Conservation (phyloP, 2,329 filamentous ascomycete species). For the Epichloe bromicola region DNA sequence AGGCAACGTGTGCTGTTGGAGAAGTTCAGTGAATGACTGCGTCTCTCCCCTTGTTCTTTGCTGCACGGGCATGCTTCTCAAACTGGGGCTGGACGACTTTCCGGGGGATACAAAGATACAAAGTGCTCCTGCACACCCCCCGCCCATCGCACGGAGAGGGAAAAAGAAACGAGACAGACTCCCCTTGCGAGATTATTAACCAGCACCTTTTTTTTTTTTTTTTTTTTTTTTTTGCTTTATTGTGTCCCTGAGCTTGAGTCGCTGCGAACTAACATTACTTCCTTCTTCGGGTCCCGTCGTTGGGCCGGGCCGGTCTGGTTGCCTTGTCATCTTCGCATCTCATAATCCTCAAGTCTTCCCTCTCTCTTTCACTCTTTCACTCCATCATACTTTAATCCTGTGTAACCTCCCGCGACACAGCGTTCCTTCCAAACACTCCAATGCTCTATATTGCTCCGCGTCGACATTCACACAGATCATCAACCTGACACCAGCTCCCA, state of each 20-base stretch:
- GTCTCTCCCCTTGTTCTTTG: slow-evolving; percentile 1
- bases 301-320: not conserved
- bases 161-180: slow-evolving; percentile 7
- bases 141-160: slow-evolving; percentile 5
- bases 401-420: slow-evolving; percentile 7
- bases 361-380: not conserved
- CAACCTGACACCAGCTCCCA: slow-evolving; percentile 5
- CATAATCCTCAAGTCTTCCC: not conserved
- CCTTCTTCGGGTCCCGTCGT: not conserved
- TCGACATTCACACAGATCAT: not conserved
- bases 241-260: slow-evolving; percentile 1
- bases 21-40: not conserved
- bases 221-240: not conserved
- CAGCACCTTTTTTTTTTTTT: not conserved
- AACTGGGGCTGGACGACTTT: not conserved
- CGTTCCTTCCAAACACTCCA: slow-evolving; percentile 1
- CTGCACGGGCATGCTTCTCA: not conserved
- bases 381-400: not conserved
- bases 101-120: not conserved
- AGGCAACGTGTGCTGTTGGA: not conserved
- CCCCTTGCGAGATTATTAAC: slow-evolving; percentile 2
- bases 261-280: not conserved
- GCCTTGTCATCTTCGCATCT: slow-evolving; percentile 1
- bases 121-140: slow-evolving; percentile 4
- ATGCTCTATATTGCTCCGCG: not conserved